Conservation (phyloP, 1,284 basidiomycete species). For the Cryptococcus sp. region DNA sequence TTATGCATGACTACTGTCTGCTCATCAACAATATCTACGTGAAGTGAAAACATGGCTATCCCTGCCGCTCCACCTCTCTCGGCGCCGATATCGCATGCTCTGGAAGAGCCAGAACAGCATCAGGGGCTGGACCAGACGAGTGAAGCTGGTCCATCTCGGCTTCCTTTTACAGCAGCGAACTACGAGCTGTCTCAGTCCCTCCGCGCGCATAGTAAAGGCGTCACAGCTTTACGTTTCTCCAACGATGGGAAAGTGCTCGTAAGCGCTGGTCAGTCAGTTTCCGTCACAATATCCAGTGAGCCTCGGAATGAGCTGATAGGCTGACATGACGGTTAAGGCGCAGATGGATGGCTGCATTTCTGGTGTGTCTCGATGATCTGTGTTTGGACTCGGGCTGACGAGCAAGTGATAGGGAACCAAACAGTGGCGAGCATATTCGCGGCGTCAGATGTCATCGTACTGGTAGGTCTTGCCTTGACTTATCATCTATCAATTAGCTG, state of each 20-base stretch:
- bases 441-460: slow-evolving; percentile 32
- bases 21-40: not conserved
- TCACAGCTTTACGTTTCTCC: slow-evolving; percentile 55
- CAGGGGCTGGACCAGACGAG: not conserved
- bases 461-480: slow-evolving; percentile 24
- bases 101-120: not conserved
- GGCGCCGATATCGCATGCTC: no score
- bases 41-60: slow-evolving; percentile 8
- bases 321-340: slow-evolving; percentile 23
- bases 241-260: slow-evolving; percentile 54
- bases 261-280: slow-evolving; percentile 44
- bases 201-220: slow-evolving; percentile 51
- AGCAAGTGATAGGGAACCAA: slow-evolving; percentile 30
- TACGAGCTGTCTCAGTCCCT: slow-evolving; percentile 51
- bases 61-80: not conserved
- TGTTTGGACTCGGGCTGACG: not conserved
- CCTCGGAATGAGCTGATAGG: no score
- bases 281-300: no score
- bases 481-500: not conserved
- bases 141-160: slow-evolving; percentile 31
- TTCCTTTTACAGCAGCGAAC: slow-evolving; percentile 7
- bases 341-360: slow-evolving; percentile 52
- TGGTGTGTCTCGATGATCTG: slow-evolving; percentile 28
- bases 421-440: slow-evolving; percentile 32
- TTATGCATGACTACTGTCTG: no score